Evolutionary conservation across 1,284 basidiomycete genomes (phyloP).

Genomic region (Cutaneotrichosporon sp.): DNA sequence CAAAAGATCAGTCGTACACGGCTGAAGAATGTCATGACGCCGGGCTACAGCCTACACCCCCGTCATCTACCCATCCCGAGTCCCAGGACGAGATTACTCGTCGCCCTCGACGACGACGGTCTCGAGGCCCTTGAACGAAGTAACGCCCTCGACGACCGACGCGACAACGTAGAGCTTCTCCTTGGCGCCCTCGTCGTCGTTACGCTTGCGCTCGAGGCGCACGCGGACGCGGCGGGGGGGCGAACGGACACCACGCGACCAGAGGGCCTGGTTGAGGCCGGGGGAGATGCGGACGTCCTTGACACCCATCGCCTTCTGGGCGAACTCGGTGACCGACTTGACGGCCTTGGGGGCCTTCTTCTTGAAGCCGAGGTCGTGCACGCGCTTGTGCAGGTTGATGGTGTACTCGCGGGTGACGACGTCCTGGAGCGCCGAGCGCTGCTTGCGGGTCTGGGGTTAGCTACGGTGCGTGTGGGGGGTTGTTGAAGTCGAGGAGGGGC

Average conservation of each 20-base stretch:
- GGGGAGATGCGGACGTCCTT: constrained; percentile 88
- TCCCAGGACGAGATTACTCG: constrained; percentile 35
- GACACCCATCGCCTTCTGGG: constrained; percentile 91
- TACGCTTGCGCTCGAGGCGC: constrained; percentile 90
- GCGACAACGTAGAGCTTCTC: constrained; percentile 96
- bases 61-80: constrained; percentile 14
- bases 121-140: constrained; percentile 84
- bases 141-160: constrained; percentile 71
- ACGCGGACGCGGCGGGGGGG: constrained; percentile 87
- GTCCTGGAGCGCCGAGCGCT: constrained; percentile 89
- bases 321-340: constrained; percentile 87
- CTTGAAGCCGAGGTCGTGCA: constrained; percentile 88
- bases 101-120: constrained; percentile 76
- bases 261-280: constrained; percentile 89
- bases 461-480: background rate
- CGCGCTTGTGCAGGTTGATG: constrained; percentile 90
- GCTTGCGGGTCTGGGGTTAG: constrained; percentile 68
- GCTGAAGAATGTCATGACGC: constrained; percentile 32
- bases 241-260: constrained; percentile 78
- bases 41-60: constrained; percentile 29
- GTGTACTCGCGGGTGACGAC: constrained; percentile 97
- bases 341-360: constrained; percentile 89
- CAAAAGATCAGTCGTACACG: constrained; percentile 19
- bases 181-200: constrained; percentile 94
- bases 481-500: background rate